Evolutionary conservation across 2,329 filamentous ascomycete genomes (phyloP).

Genomic region (Teratosphaeria pseudoeucalypti): DNA sequence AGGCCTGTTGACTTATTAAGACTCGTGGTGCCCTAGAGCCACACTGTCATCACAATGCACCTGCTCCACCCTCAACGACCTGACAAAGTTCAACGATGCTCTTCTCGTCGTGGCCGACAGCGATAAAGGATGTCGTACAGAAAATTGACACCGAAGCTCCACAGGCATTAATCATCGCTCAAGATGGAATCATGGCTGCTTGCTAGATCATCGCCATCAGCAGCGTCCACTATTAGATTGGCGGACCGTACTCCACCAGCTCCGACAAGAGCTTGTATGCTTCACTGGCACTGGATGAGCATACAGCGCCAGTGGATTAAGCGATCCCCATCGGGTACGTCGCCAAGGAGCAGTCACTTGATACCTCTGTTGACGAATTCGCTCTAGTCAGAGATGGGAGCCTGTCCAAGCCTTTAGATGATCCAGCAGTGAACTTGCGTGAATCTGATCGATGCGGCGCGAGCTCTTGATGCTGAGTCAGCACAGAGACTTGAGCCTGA

Average conservation of each 20-base stretch:
- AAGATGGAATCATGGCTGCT: neutral
- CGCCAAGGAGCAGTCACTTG: neutral
- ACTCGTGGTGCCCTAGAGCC: too few relatives aligned
- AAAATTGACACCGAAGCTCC: neutral
- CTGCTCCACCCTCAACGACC: neutral
- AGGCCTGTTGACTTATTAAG: neutral
- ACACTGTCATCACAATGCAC: neutral
- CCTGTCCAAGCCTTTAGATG: too few relatives aligned
- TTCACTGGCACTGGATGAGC: neutral
- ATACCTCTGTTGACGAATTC: neutral
- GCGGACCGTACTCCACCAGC: neutral
- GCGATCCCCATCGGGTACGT: neutral
- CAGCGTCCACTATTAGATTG: neutral
- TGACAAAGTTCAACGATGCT: neutral
- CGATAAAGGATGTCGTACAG: neutral
- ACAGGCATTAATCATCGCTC: neutral
- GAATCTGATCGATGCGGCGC: too few relatives aligned
- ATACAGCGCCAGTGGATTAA: neutral
- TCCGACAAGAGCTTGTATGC: neutral
- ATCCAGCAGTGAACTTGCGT: too few relatives aligned
- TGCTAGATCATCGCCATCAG: neutral
- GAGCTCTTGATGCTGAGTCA: too few relatives aligned
- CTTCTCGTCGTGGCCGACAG: neutral
- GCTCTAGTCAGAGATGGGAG: neutral
- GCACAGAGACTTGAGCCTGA: too few relatives aligned